These are phyloP conservation scores for Alternaria burnsii DNA, from an alignment of 2,329 filamentous ascomycete species.

Conservation along the genomic window DNA sequence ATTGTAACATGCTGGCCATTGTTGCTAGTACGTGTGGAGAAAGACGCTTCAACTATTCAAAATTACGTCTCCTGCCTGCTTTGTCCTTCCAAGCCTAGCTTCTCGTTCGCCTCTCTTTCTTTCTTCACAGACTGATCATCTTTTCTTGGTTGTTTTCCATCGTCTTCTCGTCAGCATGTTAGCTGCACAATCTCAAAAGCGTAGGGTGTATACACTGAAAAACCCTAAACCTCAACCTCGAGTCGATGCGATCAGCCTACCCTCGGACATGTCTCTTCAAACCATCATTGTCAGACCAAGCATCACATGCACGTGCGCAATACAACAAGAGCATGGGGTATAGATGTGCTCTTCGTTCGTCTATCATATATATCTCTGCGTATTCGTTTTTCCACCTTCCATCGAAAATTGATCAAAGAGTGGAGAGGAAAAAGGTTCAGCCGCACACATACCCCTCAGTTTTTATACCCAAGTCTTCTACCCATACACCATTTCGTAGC, in stretches of 20 bases:
- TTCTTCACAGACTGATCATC: neutral
- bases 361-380: neutral
- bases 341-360: neutral
- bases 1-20: neutral
- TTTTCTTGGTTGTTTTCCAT: neutral
- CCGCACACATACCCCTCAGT: slow-evolving; percentile 7
- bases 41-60: neutral
- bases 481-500: slow-evolving; percentile 16
- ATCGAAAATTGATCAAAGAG: neutral
- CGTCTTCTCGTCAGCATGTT: neutral
- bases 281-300: neutral
- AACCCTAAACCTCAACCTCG: neutral
- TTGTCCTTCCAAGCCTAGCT: neutral
- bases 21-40: neutral
- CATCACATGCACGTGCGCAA: neutral
- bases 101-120: neutral
- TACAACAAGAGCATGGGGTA: neutral
- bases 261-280: neutral
- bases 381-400: neutral
- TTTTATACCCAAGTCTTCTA: slow-evolving; percentile 3
- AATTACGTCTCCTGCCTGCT: neutral
- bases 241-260: neutral
- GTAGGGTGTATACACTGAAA: neutral
- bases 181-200: neutral
- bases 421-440: neutral